Evolutionary conservation across 2,329 filamentous ascomycete species (phyloP), one percentile per base, ranked within the genome.

Genomic region (Verticillium albo-atrum): DNA sequence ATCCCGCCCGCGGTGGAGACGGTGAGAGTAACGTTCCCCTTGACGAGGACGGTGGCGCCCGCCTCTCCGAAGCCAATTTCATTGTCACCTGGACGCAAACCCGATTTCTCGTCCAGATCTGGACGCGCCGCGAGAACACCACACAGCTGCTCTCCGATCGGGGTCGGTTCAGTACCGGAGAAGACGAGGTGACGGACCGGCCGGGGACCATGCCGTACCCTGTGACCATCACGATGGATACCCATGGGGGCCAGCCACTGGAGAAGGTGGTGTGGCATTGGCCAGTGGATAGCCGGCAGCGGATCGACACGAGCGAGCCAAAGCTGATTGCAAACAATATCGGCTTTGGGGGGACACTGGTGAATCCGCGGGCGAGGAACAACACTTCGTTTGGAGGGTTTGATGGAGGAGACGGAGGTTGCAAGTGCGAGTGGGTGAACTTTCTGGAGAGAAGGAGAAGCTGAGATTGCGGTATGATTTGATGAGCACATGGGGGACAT

Each of bases 121-220:
- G 85, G 85, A 89, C 86, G 20, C 77, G 79, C 6, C 75, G 75
- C 60, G 75, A 71, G 32, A 75, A 74, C 64, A 77, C 74, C 28
- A 77, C 79, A 26, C 68, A 66, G 55, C 72, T 86, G 56, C 63
- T 80, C 65, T 9, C 66, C 73, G 30, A 50, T 61, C 74, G 15
- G 59, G 63, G 25, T 57, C 51, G 42, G 17, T 30, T 63, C 1
- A 59, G 73, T 0, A 71, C 71, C 20, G 70, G 65, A 1, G 67
- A 68, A 47, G 65, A 63, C 5, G 68, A 75, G 61, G 63, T 71
- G 58, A 70, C 76, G 5, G 54, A 55, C 20, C 73, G 75, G 35
- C 85, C 85, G 0, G 85, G 84, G 7, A 82, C 82, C 4, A 86
- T 89, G 72, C 86, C 86, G 2, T 89, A 87, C 64, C 86, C 86